Percentiles rank a stretch among this genome's conserved stretches.
These are phyloP conservation scores for Quercus tomentella DNA, from an alignment of 331 rosid species.

Conservation along the genomic window DNA sequence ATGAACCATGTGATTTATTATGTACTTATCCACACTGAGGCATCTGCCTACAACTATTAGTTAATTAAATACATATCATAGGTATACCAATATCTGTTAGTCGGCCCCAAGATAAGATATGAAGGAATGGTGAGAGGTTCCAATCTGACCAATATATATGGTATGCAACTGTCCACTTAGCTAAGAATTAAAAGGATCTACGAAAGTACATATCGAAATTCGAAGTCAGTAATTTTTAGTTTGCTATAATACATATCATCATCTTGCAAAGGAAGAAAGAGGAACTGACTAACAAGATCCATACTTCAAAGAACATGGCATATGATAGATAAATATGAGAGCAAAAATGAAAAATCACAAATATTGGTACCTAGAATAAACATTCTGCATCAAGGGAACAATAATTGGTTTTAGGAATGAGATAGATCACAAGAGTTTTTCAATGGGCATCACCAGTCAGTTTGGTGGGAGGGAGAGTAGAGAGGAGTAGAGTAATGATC, in stretches of 20 bases:
- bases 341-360: background rate
- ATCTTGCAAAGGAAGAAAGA: background rate
- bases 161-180: background rate
- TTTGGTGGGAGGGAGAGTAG: too few species aligned
- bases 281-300: background rate
- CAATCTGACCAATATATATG: background rate
- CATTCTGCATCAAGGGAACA: too few species aligned
- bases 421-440: too few species aligned
- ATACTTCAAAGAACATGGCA: too few species aligned
- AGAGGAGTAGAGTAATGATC: too few species aligned
- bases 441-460: too few species aligned
- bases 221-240: background rate
- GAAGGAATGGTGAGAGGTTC: background rate
- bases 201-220: background rate
- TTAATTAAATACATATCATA: too few species aligned
- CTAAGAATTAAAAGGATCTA: background rate
- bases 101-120: background rate
- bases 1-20: background rate
- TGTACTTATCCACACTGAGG: background rate
- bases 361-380: too few species aligned
- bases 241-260: background rate
- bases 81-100: too few species aligned
- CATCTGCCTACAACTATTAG: too few species aligned
- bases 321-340: background rate
- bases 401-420: too few species aligned